Evolutionary conservation across 2,329 filamentous ascomycete genomes (phyloP).

Genomic region (Aspergillus fumigatus): DNA sequence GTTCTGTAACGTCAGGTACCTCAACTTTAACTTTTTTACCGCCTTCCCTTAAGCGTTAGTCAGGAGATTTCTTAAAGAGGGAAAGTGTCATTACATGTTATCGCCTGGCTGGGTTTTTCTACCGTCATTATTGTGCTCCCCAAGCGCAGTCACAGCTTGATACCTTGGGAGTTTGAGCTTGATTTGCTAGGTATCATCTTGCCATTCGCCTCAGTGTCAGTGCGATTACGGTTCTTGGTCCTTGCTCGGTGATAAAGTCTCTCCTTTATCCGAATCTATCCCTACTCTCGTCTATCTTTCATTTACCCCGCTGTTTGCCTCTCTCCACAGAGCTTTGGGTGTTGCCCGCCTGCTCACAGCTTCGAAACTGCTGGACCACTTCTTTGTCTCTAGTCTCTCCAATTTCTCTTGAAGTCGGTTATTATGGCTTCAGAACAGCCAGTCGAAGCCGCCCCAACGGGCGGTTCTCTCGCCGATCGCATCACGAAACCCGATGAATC

Average conservation of each 20-base stretch:
- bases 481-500: slow-evolving; percentile 41
- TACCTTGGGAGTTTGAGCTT: neutral
- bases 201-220: neutral
- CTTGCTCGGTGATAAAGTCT: neutral
- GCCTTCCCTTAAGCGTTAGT: slow-evolving; percentile 8
- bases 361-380: neutral
- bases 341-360: neutral
- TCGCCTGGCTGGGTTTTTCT: slow-evolving; percentile 15
- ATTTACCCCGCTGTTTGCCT: neutral
- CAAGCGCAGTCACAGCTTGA: neutral
- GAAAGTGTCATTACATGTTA: slow-evolving; percentile 7
- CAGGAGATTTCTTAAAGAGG: slow-evolving; percentile 9
- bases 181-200: neutral
- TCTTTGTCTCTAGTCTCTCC: slow-evolving; percentile 1
- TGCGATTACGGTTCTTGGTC: neutral
- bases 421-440: slow-evolving; percentile 37
- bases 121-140: slow-evolving; percentile 6
- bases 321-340: neutral
- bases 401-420: neutral
- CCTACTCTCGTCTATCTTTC: neutral
- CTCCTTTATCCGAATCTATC: neutral
- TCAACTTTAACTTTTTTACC: slow-evolving; percentile 12
- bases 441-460: slow-evolving; percentile 21
- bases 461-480: slow-evolving; percentile 45
- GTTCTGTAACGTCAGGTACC: neutral